Percentiles rank a stretch among this genome's conserved stretches.
These are phyloP conservation scores for Aspergillus baeticus DNA, from an alignment of 495 filamentous ascomycete genomes.

Conservation along the genomic window DNA sequence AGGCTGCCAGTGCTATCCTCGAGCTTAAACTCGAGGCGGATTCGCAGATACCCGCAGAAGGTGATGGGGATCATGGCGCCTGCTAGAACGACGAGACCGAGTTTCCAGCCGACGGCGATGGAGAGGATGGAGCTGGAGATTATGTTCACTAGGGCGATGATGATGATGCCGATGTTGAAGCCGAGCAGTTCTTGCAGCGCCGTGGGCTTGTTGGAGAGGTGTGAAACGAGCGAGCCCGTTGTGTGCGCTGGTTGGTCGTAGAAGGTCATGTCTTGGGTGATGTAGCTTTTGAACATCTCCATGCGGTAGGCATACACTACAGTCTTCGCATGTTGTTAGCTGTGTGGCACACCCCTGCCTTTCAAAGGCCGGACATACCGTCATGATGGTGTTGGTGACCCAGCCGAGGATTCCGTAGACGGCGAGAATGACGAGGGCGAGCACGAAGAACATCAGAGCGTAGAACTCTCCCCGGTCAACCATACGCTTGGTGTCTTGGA, in stretches of 20 bases:
- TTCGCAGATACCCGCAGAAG: constrained; percentile 57
- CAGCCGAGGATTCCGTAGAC: constrained; percentile 55
- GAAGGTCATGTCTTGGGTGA: constrained; percentile 87
- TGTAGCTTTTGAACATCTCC: constrained; percentile 33
- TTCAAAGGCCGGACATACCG: constrained; percentile 43
- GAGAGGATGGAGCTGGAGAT: constrained; percentile 31
- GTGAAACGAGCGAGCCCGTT: constrained; percentile 73
- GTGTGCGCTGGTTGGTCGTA: constrained; percentile 84
- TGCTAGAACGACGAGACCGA: constrained; percentile 51
- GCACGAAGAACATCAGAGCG: constrained; percentile 61
- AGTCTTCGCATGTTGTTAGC: no score
- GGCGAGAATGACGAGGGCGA: constrained; percentile 49
- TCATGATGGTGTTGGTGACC: constrained; percentile 48
- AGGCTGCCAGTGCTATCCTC: constrained; percentile 53
- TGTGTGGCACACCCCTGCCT: no score
- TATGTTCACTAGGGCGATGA: constrained; percentile 60
- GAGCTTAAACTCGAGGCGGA: constrained; percentile 69
- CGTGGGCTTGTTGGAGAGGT: constrained; percentile 66
- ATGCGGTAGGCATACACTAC: no score
- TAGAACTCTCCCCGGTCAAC: constrained; percentile 46
- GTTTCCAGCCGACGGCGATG: constrained; percentile 52
- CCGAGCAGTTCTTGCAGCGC: constrained; percentile 80
- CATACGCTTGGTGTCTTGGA: constrained; percentile 15
- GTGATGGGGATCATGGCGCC: constrained; percentile 33
- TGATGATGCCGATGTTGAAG: constrained; percentile 73